phyloP scores from a whole-genome alignment of 805 yeast species.

The Peterozyma xylosa region DNA sequence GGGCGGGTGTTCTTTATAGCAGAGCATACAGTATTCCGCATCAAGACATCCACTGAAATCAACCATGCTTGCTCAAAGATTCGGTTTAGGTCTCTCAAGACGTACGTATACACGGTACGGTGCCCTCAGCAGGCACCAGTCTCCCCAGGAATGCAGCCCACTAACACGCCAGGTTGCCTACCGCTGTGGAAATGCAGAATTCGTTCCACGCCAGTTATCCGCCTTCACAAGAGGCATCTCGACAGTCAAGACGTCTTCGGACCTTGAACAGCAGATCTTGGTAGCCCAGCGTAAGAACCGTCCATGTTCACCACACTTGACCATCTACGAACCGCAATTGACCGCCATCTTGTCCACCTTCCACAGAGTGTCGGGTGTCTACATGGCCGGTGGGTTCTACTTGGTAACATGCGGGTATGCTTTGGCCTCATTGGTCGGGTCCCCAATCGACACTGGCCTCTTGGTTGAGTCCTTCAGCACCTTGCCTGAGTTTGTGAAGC shows the following conservation, averaged over 20 bases:
- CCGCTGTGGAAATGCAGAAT: no score
- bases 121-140: conserved; percentile 13
- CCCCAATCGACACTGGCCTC: conserved; percentile 43
- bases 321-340: conserved; percentile 86
- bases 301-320: conserved; percentile 86
- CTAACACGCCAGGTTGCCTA: no score
- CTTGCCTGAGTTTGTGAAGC: conserved; percentile 57
- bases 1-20: neutral
- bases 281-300: conserved; percentile 79
- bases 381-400: conserved; percentile 73
- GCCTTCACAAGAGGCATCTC: conserved; percentile 18
- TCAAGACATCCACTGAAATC: neutral
- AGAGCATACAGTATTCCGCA: neutral
- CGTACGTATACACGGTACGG: conserved; percentile 9
- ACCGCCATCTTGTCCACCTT: conserved; percentile 74
- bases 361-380: conserved; percentile 87
- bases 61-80: conserved; percentile 7
- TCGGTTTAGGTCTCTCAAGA: conserved; percentile 10
- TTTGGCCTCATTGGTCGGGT: conserved; percentile 56
- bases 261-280: conserved; percentile 61
- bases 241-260: conserved; percentile 47
- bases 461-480: conserved; percentile 50
- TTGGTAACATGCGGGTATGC: conserved; percentile 73
- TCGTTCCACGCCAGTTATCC: neutral
- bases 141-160: conserved; percentile 1